Conservation (phyloP, 2,329 filamentous ascomycete species). For the Coniosporium tulheliwenetii region DNA sequence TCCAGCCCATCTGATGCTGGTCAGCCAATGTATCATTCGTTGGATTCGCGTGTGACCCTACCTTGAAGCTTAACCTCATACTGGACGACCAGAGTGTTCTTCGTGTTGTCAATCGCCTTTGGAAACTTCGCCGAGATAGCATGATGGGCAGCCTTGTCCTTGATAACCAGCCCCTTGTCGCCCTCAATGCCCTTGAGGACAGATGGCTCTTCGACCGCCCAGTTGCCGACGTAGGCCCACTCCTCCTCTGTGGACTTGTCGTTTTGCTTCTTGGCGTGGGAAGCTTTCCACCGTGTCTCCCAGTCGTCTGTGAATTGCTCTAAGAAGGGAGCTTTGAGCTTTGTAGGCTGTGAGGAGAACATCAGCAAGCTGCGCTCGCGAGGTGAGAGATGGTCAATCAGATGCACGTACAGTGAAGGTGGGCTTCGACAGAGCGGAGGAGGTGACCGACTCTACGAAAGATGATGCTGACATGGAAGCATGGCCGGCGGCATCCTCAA, state of each 20-base stretch:
- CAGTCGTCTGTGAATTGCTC: slow-evolving; percentile 98
- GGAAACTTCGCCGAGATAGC: slow-evolving; percentile 98
- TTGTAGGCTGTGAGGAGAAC: slow-evolving; percentile 50
- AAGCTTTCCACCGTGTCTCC: slow-evolving; percentile 86
- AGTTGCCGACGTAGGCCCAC: slow-evolving; percentile 95
- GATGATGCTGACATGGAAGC: slow-evolving; percentile 26
- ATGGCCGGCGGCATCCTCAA: slow-evolving; percentile 33
- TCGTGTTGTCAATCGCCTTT: slow-evolving; percentile 93
- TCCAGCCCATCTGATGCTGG: slow-evolving; percentile 62
- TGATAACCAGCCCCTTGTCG: slow-evolving; percentile 93
- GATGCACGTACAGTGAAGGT: slow-evolving; percentile 66
- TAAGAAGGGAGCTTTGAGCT: slow-evolving; percentile 81
- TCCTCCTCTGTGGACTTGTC: slow-evolving; percentile 57
- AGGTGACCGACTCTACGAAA: slow-evolving; percentile 35
- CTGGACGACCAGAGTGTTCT: slow-evolving; percentile 90
- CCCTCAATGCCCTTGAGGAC: slow-evolving; percentile 85
- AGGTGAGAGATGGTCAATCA: slow-evolving; percentile 1
- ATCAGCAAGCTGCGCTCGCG: slow-evolving; percentile 4
- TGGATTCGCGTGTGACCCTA: slow-evolving; percentile 32
- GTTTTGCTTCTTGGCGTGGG: slow-evolving; percentile 92
- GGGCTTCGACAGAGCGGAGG: slow-evolving; percentile 50
- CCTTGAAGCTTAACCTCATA: slow-evolving; percentile 99
- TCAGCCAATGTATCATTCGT: slow-evolving; percentile 15
- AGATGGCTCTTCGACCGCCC: slow-evolving; percentile 86
- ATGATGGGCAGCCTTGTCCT: slow-evolving; percentile 95